A percentile compares a stretch with the other conserved stretches of the same genome.
Conservation (phyloP, 1,139 yeast genomes). For the Ogataea hybrid region DNA sequence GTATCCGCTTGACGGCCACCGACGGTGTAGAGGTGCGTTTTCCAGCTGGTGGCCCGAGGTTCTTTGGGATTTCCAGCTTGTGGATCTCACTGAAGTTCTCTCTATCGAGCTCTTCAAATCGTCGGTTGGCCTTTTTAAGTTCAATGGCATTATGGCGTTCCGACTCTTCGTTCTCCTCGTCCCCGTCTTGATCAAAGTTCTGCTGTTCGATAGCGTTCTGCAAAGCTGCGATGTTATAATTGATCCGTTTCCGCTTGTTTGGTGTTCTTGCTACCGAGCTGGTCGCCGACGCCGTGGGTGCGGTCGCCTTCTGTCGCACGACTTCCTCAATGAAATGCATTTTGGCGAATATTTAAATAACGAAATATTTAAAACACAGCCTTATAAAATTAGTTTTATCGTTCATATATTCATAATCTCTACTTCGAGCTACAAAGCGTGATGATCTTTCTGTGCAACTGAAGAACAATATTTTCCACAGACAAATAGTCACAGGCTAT, state of each 20-base stretch:
- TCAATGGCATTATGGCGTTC: conserved; percentile 26
- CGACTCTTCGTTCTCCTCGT: conserved; percentile 13
- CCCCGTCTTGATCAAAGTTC: conserved; percentile 13
- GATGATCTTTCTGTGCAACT: conserved; percentile 20
- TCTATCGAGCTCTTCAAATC: conserved; percentile 39
- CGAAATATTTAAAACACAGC: not conserved
- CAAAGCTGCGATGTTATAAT: conserved; percentile 32
- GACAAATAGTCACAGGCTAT: conserved; percentile 26
- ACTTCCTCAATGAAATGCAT: conserved; percentile 11
- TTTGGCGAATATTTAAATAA: not conserved
- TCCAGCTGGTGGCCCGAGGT: conserved; percentile 18
- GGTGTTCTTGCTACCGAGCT: conserved; percentile 13
- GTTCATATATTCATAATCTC: not conserved
- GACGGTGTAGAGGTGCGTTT: conserved; percentile 26
- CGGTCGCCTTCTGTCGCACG: conserved; percentile 2
- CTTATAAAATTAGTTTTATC: too few species aligned
- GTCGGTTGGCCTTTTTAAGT: conserved; percentile 34
- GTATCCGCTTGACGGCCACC: conserved; percentile 34
- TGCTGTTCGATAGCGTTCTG: conserved; percentile 29
- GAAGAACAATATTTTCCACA: conserved; percentile 20
- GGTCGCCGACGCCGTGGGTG: not conserved
- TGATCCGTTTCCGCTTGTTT: conserved; percentile 29
- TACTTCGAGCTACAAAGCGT: conserved; percentile 2
- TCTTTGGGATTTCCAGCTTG: conserved; percentile 38
- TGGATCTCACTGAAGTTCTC: conserved; percentile 40